Evolutionary conservation across 345 rosid genomes (phyloP).

Genomic region (Euphorbia peplus): DNA sequence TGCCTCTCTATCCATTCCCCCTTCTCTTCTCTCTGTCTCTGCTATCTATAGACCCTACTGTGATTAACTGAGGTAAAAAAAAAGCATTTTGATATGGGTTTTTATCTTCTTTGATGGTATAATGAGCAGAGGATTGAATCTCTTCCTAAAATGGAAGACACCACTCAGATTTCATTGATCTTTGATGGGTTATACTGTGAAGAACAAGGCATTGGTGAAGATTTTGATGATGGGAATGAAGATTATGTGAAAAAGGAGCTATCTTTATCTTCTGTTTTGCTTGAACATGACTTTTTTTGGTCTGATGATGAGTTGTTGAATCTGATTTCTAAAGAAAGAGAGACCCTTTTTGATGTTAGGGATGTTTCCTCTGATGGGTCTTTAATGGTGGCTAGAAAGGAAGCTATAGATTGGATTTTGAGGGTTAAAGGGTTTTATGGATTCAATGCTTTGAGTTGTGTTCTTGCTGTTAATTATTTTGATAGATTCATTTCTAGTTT

Average conservation of each 20-base stretch:
- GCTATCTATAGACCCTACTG: constrained; percentile 11
- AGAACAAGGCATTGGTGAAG: constrained; percentile 49
- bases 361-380: constrained; percentile 37
- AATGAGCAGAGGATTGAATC: constrained; percentile 49
- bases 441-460: constrained; percentile 58
- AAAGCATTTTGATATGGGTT: constrained; percentile 7
- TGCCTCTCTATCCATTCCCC: not conserved
- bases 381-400: constrained; percentile 43
- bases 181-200: constrained; percentile 69
- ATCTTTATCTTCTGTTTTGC: constrained; percentile 38
- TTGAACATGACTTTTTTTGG: constrained; percentile 56
- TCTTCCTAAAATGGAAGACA: constrained; percentile 51
- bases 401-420: constrained; percentile 70
- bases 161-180: constrained; percentile 28
- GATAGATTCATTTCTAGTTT: constrained; percentile 69
- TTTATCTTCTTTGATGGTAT: constrained; percentile 29
- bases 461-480: constrained; percentile 83
- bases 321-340: constrained; percentile 58
- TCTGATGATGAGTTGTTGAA: constrained; percentile 52
- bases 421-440: constrained; percentile 60
- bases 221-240: constrained; percentile 23
- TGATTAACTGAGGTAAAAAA: constrained; percentile 17
- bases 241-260: constrained; percentile 37
- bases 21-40: constrained; percentile 13
- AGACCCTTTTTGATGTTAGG: constrained; percentile 34